Conservation (phyloP, 768 basidiomycete species). For the Boletus subcaerulescens region DNA sequence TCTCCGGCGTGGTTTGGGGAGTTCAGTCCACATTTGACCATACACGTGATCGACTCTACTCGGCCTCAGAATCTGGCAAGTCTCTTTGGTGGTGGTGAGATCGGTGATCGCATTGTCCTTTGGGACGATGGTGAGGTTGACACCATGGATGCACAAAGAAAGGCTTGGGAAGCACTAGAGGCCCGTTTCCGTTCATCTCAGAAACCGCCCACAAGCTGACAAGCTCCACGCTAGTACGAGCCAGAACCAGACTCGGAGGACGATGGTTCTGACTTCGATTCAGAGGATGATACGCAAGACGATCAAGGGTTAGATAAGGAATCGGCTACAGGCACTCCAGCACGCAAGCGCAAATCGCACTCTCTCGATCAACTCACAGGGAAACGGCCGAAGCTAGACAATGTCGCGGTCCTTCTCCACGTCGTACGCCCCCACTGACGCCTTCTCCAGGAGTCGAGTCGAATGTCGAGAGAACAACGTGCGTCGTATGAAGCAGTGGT, state of each 20-base stretch:
- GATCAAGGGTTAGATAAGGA: slow-evolving; percentile 40
- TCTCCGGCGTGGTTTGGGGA: slow-evolving; percentile 74
- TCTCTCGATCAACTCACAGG: slow-evolving; percentile 37
- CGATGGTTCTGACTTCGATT: slow-evolving; percentile 42
- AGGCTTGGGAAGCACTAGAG: slow-evolving; percentile 81
- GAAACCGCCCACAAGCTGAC: slow-evolving; percentile 4
- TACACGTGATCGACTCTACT: slow-evolving; percentile 94
- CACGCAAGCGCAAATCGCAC: slow-evolving; percentile 49
- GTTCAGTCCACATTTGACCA: slow-evolving; percentile 55
- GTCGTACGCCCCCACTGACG: neutral
- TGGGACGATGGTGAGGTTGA: slow-evolving; percentile 92
- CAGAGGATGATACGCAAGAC: slow-evolving; percentile 44
- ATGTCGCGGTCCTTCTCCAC: slow-evolving; percentile 30
- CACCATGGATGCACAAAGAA: slow-evolving; percentile 63
- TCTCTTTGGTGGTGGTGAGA: slow-evolving; percentile 70
- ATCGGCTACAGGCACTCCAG: slow-evolving; percentile 36
- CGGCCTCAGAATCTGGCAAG: slow-evolving; percentile 87
- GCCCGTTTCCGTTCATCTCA: slow-evolving; percentile 42
- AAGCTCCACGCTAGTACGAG: slow-evolving; percentile 54
- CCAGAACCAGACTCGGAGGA: slow-evolving; percentile 72
- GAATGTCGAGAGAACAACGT: slow-evolving; percentile 70
- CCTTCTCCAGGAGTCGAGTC: slow-evolving; percentile 42
- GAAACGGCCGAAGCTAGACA: slow-evolving; percentile 61
- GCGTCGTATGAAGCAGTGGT: slow-evolving; percentile 60
- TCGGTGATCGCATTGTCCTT: slow-evolving; percentile 71